Conservation (phyloP, 2,329 filamentous ascomycete species). For the Mariannaea elegans region DNA sequence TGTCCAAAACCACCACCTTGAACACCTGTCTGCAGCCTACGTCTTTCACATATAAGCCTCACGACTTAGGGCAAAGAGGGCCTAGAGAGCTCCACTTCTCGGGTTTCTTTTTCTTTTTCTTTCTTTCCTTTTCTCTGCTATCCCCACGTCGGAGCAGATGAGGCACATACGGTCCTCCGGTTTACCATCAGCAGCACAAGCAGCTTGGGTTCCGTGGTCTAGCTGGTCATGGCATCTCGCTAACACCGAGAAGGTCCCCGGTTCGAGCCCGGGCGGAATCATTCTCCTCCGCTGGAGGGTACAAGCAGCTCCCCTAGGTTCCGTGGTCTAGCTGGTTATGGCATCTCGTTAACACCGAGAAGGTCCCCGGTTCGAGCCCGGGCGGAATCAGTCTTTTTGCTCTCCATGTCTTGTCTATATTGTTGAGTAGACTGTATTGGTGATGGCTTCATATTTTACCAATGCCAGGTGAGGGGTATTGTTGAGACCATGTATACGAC, state of each 20-base stretch:
- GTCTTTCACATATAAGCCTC: no score
- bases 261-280: constrained; percentile 25
- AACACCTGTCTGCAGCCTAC: no score
- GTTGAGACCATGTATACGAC: not conserved
- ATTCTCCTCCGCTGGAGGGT: no score
- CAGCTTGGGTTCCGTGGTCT: constrained; percentile 26
- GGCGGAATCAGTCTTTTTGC: constrained; percentile 25
- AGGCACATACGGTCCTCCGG: not conserved
- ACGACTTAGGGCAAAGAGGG: not conserved
- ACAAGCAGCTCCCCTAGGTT: constrained; percentile 18
- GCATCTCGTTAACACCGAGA: constrained; percentile 28
- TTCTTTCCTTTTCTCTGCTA: not conserved
- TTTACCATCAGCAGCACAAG: not conserved
- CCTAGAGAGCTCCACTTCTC: no score
- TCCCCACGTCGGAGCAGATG: not conserved
- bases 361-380: constrained; percentile 30
- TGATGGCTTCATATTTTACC: constrained; percentile 6
- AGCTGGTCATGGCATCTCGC: constrained; percentile 24
- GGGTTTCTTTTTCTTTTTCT: not conserved
- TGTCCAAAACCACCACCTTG: not conserved
- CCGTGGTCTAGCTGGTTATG: constrained; percentile 29
- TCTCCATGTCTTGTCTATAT: not conserved
- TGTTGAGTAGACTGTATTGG: not conserved
- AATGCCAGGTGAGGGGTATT: not conserved
- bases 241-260: constrained; percentile 28